Evolutionary conservation across 441 rosid species (phyloP).

Genomic region (Isatis lusitanica): DNA sequence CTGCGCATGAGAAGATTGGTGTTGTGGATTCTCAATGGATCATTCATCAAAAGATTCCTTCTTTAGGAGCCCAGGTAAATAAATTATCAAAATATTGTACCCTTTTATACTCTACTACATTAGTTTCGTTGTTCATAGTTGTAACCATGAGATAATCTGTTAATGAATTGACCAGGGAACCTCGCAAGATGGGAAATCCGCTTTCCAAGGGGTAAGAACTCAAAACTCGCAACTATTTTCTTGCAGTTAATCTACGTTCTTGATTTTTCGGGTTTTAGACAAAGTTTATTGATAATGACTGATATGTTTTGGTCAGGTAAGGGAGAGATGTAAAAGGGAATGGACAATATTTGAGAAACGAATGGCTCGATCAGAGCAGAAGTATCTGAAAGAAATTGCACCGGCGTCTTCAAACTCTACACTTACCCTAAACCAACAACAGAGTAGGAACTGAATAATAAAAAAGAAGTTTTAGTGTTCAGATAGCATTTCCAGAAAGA

Average conservation of each 20-base stretch:
- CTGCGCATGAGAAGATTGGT: slow-evolving; percentile 94
- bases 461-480: neutral
- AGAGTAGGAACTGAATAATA: slow-evolving; percentile 9
- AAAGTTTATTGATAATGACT: neutral
- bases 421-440: slow-evolving; percentile 30
- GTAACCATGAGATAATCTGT: slow-evolving; percentile 3
- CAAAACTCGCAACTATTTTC: neutral
- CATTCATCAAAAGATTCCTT: slow-evolving; percentile 81
- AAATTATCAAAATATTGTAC: neutral
- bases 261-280: neutral
- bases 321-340: slow-evolving; percentile 82
- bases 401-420: slow-evolving; percentile 43
- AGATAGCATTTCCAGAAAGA: neutral
- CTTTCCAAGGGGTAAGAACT: slow-evolving; percentile 79
- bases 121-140: neutral
- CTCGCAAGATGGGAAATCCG: slow-evolving; percentile 57
- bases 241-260: neutral
- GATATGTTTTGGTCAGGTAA: slow-evolving; percentile 54
- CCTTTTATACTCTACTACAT: neutral
- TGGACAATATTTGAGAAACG: slow-evolving; percentile 77
- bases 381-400: slow-evolving; percentile 47
- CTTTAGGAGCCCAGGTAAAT: slow-evolving; percentile 78
- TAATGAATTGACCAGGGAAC: slow-evolving; percentile 55
- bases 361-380: slow-evolving; percentile 58
- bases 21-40: slow-evolving; percentile 96